Base-by-base conservation (phyloP, 768 basidiomycete genomes). In the Hygrophorus russula region DNA sequence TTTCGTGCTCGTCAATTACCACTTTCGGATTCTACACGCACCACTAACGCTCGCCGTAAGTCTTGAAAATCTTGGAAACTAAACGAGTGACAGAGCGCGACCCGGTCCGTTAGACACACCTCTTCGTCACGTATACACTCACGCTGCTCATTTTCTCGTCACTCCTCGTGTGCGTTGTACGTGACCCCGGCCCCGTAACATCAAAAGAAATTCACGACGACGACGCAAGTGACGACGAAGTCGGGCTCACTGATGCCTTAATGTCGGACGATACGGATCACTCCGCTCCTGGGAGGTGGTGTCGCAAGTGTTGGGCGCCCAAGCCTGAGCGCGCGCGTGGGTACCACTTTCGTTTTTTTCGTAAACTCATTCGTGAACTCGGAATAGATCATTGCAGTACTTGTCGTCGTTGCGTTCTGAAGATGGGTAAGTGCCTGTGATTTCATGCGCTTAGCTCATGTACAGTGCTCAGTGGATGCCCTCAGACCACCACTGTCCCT, bases 401-500 rank as follows among this genome's bases (percentile, higher is more conserved):
- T 27, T 91, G 87, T 56, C 75, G 77, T 30, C 71, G 84, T 30
- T 90, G 88, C 55, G 80, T 89, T 9, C 62, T 90, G 31, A 90
- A 88, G 63, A 81, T 88, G 82, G 87, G 86, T 86, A 41, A 44
- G 79, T 60, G 14, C 19, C 41, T 12, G 20, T 33, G n/a, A 39
- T 36, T 28, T 19, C 12, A 24, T 40, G 4, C 6, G 17, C n/a
- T 29, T 30, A 39, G 7, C 24, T 7, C 7, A 10, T 13, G 28
- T 34, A 15, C 27, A 12, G 18, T 28, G 13, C 49, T 58, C 34
- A 52, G 36, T 41, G 42, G 36, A 18, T 24, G 36, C 24, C 50
- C 24, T 48, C 36, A 89, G 86, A 91, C 57, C 88, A 90, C 53
- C 88, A 91, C 53, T 91, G 87, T 55, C 82, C 80, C 5, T 91